Percentiles rank a stretch among this genome's conserved stretches.
Conservation (phyloP, 2,329 filamentous ascomycete species). For the Knoxdaviesia proteae region DNA sequence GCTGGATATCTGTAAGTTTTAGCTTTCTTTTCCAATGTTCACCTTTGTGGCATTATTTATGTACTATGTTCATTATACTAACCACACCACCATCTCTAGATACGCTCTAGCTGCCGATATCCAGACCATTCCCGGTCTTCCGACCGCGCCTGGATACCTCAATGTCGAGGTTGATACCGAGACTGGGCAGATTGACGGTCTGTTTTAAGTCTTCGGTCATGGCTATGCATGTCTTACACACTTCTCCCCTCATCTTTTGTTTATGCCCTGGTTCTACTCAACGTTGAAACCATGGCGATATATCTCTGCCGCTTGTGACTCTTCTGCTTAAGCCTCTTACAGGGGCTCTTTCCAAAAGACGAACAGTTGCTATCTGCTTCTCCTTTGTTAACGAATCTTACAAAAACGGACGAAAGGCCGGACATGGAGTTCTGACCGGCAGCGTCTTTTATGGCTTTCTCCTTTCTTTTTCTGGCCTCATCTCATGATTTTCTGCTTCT, state of each 20-base stretch:
- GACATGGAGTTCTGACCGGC: too few relatives aligned
- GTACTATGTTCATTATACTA: background rate
- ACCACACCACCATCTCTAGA: conserved; percentile 22
- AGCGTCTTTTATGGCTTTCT: too few relatives aligned
- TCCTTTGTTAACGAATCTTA: too few relatives aligned
- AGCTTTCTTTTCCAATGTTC: background rate
- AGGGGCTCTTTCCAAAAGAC: too few relatives aligned
- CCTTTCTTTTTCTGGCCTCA: too few relatives aligned
- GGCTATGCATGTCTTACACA: background rate
- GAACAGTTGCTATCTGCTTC: too few relatives aligned
- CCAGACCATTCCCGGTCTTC: conserved; percentile 90
- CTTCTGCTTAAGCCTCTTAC: too few relatives aligned
- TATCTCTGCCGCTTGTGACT: too few relatives aligned
- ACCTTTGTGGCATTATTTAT: background rate
- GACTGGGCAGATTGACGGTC: conserved; percentile 69
- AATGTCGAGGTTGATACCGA: conserved; percentile 74
- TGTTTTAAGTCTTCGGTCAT: conserved; percentile 43
- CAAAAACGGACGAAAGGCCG: too few relatives aligned
- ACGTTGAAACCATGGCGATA: too few relatives aligned
- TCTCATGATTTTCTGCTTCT: background rate
- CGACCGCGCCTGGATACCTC: conserved; percentile 84
- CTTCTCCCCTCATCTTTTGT: background rate
- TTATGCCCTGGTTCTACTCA: background rate
- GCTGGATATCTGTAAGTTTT: conserved; percentile 65
- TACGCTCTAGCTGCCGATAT: conserved; percentile 94